These are phyloP conservation scores for Penicillium robsamsonii DNA, from an alignment of 495 filamentous ascomycete species.

Conservation along the genomic window DNA sequence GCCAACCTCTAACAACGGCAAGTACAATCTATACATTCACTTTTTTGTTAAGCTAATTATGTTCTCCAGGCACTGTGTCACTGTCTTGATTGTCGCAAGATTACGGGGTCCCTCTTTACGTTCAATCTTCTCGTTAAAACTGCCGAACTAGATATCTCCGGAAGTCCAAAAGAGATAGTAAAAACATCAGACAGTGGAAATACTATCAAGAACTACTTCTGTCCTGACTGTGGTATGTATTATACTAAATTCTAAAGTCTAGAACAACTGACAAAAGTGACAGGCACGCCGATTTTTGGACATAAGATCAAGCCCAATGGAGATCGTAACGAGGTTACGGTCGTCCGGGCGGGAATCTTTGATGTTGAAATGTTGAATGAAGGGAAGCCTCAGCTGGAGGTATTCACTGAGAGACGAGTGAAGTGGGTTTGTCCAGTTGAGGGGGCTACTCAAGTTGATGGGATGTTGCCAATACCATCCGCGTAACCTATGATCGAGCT, in stretches of 20 bases:
- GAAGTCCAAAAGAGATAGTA: constrained; percentile 30
- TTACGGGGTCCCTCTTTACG: constrained; percentile 24
- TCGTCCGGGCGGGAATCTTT: constrained; percentile 40
- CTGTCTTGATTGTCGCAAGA: constrained; percentile 42
- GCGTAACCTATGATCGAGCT: too few species aligned
- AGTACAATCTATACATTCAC: constrained; percentile 12
- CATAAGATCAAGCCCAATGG: constrained; percentile 19
- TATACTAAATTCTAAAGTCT: neutral
- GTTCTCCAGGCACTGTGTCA: constrained; percentile 34
- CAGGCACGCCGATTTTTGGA: constrained; percentile 40
- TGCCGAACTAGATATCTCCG: constrained; percentile 26
- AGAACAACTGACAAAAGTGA: constrained; percentile 9
- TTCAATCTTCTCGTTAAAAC: constrained; percentile 30
- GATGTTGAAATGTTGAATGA: constrained; percentile 24
- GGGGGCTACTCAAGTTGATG: constrained; percentile 29
- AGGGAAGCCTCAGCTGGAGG: constrained; percentile 28
- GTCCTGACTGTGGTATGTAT: constrained; percentile 38
- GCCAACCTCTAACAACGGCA: constrained; percentile 25
- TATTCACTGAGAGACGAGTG: constrained; percentile 28
- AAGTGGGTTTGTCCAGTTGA: constrained; percentile 30
- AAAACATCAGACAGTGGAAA: constrained; percentile 41
- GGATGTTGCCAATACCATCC: constrained; percentile 20
- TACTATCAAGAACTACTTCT: constrained; percentile 35
- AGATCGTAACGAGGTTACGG: constrained; percentile 13
- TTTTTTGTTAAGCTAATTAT: constrained; percentile 1